These are phyloP conservation scores for Agrocybe praecox DNA, from an alignment of 768 basidiomycete genomes.

Conservation along the genomic window DNA sequence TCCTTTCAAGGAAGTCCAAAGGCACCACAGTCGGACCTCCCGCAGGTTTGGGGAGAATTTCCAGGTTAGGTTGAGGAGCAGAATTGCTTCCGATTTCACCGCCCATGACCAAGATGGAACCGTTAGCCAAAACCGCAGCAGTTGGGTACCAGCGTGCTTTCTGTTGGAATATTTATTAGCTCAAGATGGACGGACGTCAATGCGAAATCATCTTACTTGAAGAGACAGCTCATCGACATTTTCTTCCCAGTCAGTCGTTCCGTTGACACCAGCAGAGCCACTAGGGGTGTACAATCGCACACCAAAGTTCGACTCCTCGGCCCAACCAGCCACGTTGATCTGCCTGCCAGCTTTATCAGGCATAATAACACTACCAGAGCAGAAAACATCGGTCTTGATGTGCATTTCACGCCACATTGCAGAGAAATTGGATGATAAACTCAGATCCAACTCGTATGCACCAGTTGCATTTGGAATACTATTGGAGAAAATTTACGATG, in stretches of 20 bases:
- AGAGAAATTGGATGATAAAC: conserved; percentile 47
- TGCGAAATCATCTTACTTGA: conserved; percentile 46
- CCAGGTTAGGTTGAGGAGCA: conserved; percentile 64
- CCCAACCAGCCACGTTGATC: conserved; percentile 74
- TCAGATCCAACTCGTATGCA: conserved; percentile 76
- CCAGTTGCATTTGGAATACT: conserved; percentile 69
- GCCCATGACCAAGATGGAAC: conserved; percentile 72
- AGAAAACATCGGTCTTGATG: conserved; percentile 78
- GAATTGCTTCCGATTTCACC: conserved; percentile 77
- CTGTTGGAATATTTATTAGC: conserved; percentile 28
- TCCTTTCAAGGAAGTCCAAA: conserved; percentile 68
- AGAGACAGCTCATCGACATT: conserved; percentile 56
- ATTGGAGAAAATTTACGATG: not conserved
- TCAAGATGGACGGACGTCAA: not conserved
- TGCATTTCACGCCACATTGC: conserved; percentile 79
- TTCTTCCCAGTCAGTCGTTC: conserved; percentile 83
- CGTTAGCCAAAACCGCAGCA: conserved; percentile 71
- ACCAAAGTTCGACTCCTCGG: conserved; percentile 69
- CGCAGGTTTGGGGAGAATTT: conserved; percentile 66
- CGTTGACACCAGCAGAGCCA: conserved; percentile 67
- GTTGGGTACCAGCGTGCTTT: conserved; percentile 74
- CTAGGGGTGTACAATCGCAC: conserved; percentile 74
- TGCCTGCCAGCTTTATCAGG: conserved; percentile 74
- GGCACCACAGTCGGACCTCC: conserved; percentile 65
- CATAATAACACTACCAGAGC: conserved; percentile 70